These are phyloP conservation scores for Phytophthora pluvialis DNA, from an alignment of 352 stramenopile species.

Conservation along the genomic window DNA sequence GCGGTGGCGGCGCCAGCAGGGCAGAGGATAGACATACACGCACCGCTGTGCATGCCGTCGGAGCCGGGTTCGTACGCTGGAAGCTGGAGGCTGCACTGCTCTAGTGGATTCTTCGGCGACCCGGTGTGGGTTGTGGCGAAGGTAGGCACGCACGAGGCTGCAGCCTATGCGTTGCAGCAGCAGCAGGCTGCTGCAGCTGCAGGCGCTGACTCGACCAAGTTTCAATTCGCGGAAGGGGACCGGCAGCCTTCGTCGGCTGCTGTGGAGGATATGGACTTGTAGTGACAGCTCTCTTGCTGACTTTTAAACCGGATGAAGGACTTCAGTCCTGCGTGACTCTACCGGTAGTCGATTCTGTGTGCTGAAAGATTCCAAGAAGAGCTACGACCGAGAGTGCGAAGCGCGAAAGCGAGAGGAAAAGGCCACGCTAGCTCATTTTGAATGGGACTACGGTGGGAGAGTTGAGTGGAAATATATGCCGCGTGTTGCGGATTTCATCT, in stretches of 20 bases:
- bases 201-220: constrained; percentile 40
- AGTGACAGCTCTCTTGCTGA: constrained; percentile 21
- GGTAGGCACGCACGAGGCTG: constrained; percentile 45
- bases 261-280: constrained; percentile 56
- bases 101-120: constrained; percentile 75
- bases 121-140: constrained; percentile 82
- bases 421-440: constrained; percentile 31
- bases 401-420: constrained; percentile 19
- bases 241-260: constrained; percentile 34
- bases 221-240: constrained; percentile 32
- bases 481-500: constrained; percentile 17
- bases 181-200: constrained; percentile 17
- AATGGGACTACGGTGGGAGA: constrained; percentile 22
- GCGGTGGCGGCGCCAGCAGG: constrained; percentile 47
- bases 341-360: constrained; percentile 3
- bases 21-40: constrained; percentile 70
- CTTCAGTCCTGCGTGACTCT: constrained; percentile 2
- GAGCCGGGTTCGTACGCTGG: constrained; percentile 69
- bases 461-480: constrained; percentile 32
- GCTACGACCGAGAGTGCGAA: constrained; percentile 15
- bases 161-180: constrained; percentile 36
- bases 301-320: constrained; percentile 14
- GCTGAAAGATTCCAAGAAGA: constrained; percentile 17
- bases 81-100: constrained; percentile 75
- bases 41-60: constrained; percentile 59